Base-by-base conservation (phyloP, 306 rosid genomes). In the Cucurbita pepo region DNA sequence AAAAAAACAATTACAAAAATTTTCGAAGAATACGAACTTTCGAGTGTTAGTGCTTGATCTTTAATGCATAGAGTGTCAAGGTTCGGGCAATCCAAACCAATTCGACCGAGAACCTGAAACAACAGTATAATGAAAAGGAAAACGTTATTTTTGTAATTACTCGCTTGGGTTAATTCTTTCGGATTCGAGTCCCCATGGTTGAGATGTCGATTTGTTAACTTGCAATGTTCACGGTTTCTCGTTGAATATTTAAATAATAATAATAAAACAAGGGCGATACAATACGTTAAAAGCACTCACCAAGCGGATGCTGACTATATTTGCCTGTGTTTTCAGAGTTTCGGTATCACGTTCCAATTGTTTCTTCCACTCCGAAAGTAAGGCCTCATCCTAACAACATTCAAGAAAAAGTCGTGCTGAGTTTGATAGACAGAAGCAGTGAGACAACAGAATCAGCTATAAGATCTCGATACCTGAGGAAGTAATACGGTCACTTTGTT, bases 361-460 rank as follows among this genome's bases (percentile, higher is more conserved):
- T 80, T 82, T 89, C 88, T 94, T 90, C 98, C 95, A 94, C 71
- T 89, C 95, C 15, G 81, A 86, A 76, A 94, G 98, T 56, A 87
- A 53, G 64, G 80, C 71, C 77, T 94, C 96, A 16, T 94, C 97
- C 98, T 93, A 75, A 18, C 76, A 77, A 73, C 45, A 75, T 60
- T 51, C 54, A 57, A 51, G 69, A 45, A 70, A 53, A 80, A 40
- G 67, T 69, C 45, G 55, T 2, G 15, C 50, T 56, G 50, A 67
- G 76, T 48, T 75, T n/a, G 57, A 63, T 37, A 38, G 6, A 55
- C 25, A 72, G 30, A 25, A 63, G 45, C 62, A 78, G 50, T 9
- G 34, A 59, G 5, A 62, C 40, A 37, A 51, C 61, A 63, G 53
- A 44, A 73, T 19, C 21, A 13, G 43, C 25, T 63, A 56, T 50